These are phyloP conservation scores for Chytridiales sp. DNA, from an alignment of 371 early-diverging fungal genomes.

Conservation along the genomic window DNA sequence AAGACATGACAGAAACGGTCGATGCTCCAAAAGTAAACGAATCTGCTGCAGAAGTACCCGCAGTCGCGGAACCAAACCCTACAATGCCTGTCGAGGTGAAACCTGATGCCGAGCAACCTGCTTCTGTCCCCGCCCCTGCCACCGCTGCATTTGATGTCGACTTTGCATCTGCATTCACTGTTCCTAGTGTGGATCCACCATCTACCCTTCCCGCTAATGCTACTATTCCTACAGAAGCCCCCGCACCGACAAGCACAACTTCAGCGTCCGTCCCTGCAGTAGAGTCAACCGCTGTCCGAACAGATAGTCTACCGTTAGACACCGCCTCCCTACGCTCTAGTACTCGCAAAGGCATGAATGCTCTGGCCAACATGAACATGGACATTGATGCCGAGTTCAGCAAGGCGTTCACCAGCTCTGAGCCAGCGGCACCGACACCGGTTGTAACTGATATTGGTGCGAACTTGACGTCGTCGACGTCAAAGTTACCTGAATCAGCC, in stretches of 20 bases:
- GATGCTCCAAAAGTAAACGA: no score
- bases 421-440: constrained; percentile 2
- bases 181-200: no score
- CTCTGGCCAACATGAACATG: neutral
- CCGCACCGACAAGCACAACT: neutral
- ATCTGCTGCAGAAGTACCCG: no score
- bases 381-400: constrained; percentile 35
- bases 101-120: no score
- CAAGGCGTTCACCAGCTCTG: constrained; percentile 24
- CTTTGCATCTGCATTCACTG: no score
- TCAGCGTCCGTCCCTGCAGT: neutral
- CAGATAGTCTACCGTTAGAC: no score
- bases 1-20: neutral
- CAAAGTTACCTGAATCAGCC: constrained; percentile 2
- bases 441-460: constrained; percentile 8
- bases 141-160: constrained; percentile 1
- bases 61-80: no score
- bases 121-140: neutral
- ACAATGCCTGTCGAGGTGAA: no score
- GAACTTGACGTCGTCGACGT: constrained; percentile 17
- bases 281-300: no score
- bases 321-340: no score
- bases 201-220: no score
- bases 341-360: no score
- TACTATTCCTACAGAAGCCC: neutral